These are phyloP conservation scores for Rhypophila decipiens DNA, from an alignment of 495 filamentous ascomycete species.

Conservation along the genomic window DNA sequence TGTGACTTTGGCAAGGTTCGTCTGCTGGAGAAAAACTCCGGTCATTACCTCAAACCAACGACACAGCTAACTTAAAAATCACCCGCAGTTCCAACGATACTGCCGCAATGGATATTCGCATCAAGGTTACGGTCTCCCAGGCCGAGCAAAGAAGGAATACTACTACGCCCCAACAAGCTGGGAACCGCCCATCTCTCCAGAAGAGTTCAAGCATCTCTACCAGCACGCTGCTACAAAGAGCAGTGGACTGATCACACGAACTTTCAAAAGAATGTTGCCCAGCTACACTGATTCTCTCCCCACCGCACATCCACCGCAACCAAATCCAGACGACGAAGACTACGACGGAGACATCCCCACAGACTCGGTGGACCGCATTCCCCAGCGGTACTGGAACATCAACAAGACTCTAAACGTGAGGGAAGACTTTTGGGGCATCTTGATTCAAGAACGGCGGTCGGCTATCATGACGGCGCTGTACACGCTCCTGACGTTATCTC, in stretches of 20 bases:
- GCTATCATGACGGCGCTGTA: background rate
- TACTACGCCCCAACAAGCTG: background rate
- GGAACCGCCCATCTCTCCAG: background rate
- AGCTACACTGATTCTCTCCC: too few species aligned
- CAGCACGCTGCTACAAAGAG: background rate
- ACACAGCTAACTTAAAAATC: too few species aligned
- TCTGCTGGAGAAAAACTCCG: too few species aligned
- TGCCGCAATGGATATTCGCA: too few species aligned
- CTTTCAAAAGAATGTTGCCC: too few species aligned
- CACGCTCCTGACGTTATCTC: background rate
- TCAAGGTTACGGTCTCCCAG: background rate
- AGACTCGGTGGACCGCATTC: background rate
- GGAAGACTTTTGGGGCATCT: slow-evolving; percentile 3
- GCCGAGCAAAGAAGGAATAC: background rate
- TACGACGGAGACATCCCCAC: background rate
- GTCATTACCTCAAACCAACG: too few species aligned
- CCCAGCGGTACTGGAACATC: slow-evolving; percentile 2
- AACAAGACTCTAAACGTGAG: background rate
- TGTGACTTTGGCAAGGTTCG: slow-evolving; percentile 1
- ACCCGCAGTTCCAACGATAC: too few species aligned
- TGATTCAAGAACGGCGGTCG: background rate
- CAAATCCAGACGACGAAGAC: background rate
- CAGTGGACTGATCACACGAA: too few species aligned
- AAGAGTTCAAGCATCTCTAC: background rate
- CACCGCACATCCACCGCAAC: background rate